Evolutionary conservation across 306 rosid species (phyloP).

Genomic region (Fragaria ananassa): DNA sequence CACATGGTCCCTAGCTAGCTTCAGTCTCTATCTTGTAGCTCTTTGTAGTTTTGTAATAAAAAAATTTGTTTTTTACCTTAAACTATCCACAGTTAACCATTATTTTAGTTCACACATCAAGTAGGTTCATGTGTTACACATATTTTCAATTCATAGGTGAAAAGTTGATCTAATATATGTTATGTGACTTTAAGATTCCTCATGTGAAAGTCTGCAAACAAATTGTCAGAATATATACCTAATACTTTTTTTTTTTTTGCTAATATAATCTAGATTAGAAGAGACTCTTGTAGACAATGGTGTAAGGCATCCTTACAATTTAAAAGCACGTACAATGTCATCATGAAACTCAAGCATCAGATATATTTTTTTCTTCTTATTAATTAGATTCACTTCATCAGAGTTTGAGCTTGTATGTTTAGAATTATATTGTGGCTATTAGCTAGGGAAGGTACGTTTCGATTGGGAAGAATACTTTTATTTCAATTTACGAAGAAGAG

Average conservation of each 20-base stretch:
- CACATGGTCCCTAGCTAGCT: neutral
- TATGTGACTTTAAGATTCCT: neutral
- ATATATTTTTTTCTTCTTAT: neutral
- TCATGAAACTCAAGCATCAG: neutral
- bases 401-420: neutral
- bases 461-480: neutral
- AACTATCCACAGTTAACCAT: neutral
- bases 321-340: neutral
- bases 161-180: neutral
- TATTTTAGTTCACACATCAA: neutral
- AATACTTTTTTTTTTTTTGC: neutral
- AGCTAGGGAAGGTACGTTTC: neutral
- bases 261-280: neutral
- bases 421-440: neutral
- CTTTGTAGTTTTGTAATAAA: neutral
- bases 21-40: neutral
- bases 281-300: neutral
- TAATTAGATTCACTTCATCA: neutral
- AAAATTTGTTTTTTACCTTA: neutral
- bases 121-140: slow-evolving; percentile 3
- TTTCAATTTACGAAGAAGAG: neutral
- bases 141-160: neutral
- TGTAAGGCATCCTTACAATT: neutral
- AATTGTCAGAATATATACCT: slow-evolving; percentile 4
- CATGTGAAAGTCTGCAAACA: neutral